phyloP scores from a whole-genome alignment of 2,329 filamentous ascomycete genomes.

The Thielaviopsis musarum region DNA sequence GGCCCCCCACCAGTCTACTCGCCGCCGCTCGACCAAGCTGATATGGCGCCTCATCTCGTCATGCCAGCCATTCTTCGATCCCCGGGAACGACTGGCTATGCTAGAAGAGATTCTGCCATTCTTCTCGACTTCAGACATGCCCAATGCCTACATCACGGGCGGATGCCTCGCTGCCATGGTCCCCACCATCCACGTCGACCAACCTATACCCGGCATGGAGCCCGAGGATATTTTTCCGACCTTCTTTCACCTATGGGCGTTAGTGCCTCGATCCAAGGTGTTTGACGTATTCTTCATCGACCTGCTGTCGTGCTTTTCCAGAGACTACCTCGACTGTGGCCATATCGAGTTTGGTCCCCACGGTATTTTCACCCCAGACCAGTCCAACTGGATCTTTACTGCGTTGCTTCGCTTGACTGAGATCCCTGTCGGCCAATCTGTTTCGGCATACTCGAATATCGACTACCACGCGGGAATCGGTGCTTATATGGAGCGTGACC shows the following conservation, averaged over 20 bases:
- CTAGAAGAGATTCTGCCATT: constrained; percentile 66
- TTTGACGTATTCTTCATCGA: constrained; percentile 83
- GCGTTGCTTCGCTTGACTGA: constrained; percentile 77
- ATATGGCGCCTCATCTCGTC: constrained; percentile 82
- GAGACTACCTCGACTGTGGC: constrained; percentile 60
- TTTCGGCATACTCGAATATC: constrained; percentile 74
- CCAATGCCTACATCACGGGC: constrained; percentile 84
- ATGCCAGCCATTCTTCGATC: constrained; percentile 83
- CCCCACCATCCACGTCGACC: constrained; percentile 64
- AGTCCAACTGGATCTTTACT: constrained; percentile 86
- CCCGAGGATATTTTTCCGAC: constrained; percentile 83
- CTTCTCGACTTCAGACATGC: constrained; percentile 85
- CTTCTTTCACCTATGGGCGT: constrained; percentile 90
- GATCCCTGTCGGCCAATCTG: constrained; percentile 91
- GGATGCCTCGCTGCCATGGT: constrained; percentile 75
- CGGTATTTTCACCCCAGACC: constrained; percentile 82
- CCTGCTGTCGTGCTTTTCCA: constrained; percentile 68
- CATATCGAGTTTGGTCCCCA: constrained; percentile 70
- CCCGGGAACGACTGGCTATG: constrained; percentile 66
- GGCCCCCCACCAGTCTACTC: constrained; percentile 41
- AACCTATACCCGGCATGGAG: constrained; percentile 56
- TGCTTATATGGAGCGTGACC: constrained; percentile 77
- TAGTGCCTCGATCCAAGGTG: constrained; percentile 75
- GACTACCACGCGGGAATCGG: constrained; percentile 73
- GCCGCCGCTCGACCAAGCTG: constrained; percentile 41